Percentiles rank a stretch among this genome's conserved stretches.
Evolutionary conservation across 441 rosid species (phyloP).

Genomic region (Populus trichocarpa): DNA sequence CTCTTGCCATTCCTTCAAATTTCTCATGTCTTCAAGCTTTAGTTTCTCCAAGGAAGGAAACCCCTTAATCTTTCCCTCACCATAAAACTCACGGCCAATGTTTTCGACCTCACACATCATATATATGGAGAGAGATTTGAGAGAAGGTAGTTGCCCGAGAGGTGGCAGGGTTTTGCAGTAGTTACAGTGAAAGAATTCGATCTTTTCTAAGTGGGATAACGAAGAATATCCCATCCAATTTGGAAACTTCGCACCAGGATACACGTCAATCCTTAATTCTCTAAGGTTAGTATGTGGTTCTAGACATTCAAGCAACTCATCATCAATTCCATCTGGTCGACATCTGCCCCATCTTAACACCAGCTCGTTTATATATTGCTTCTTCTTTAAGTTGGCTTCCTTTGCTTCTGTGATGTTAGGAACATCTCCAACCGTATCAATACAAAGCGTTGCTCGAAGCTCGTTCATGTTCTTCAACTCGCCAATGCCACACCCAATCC

Average conservation of each 20-base stretch:
- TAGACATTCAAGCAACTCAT: slow-evolving; percentile 11
- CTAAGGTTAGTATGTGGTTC: slow-evolving; percentile 20
- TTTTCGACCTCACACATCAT: slow-evolving; percentile 23
- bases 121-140: slow-evolving; percentile 22
- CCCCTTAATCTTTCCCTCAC: slow-evolving; percentile 16
- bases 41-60: slow-evolving; percentile 20
- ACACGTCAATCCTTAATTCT: slow-evolving; percentile 20
- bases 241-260: slow-evolving; percentile 24
- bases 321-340: slow-evolving; percentile 11
- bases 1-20: slow-evolving; percentile 29
- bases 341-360: slow-evolving; percentile 30
- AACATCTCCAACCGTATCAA: slow-evolving; percentile 27
- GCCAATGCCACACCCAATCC: slow-evolving; percentile 16
- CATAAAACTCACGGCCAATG: slow-evolving; percentile 22
- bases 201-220: slow-evolving; percentile 13
- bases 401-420: slow-evolving; percentile 13
- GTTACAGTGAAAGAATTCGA: slow-evolving; percentile 25
- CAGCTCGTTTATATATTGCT: slow-evolving; percentile 20
- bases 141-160: slow-evolving; percentile 31
- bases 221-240: slow-evolving; percentile 20
- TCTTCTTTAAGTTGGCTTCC: slow-evolving; percentile 28
- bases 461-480: slow-evolving; percentile 30
- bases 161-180: slow-evolving; percentile 27
- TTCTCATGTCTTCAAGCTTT: slow-evolving; percentile 19
- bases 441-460: slow-evolving; percentile 23